Base-by-base conservation (phyloP, 805 yeast genomes). In the Ogataea minuta region DNA sequence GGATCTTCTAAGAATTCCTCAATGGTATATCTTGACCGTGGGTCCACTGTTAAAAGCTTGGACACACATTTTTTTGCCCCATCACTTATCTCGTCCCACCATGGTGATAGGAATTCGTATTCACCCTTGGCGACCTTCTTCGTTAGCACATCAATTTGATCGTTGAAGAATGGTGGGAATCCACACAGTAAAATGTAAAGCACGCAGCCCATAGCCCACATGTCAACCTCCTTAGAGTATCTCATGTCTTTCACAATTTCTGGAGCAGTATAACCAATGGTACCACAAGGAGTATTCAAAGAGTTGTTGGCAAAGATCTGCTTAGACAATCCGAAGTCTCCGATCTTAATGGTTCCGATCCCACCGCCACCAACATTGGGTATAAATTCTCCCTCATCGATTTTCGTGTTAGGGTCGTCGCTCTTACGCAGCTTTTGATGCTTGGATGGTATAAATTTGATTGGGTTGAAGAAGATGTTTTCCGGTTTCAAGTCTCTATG, bases 151-250 rank as follows among this genome's bases (percentile, higher is more conserved):
- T 83, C 90, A 45, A 82, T 81, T 43, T 80, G 67, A 56, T 85
- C 93, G 57, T 87, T 95, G 62, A 89, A 93, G 58, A 93, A 93
- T 4, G 99, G 99, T 1, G 99, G 99, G 65, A 93, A 93, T 3
- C 99, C 99, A 67, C 98, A 93, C 24, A 93, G 67, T 29, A 93
- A 68, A 0, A 98, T 93, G 59, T 93, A 93, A 39, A 93, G 66
- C 0, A 93, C 96, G 66, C 99, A 93, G 0, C 99, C 99, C 39
- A 93, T 70, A 4, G 97, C 97, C 99, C 99, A 93, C 93, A 93
- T 87, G 60, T 93, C 99, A 25, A 93, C 99, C 48, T 89, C 84
- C 67, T 86, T 88, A 2, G 96, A 85, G 59, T 93, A 93, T 32
- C 81, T 74, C 66, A 90, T 95, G 62, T 93, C 98, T 49, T 84